These are phyloP conservation scores for Trichophaea hybrida DNA, from an alignment of 2,329 filamentous ascomycete genomes.

Conservation along the genomic window DNA sequence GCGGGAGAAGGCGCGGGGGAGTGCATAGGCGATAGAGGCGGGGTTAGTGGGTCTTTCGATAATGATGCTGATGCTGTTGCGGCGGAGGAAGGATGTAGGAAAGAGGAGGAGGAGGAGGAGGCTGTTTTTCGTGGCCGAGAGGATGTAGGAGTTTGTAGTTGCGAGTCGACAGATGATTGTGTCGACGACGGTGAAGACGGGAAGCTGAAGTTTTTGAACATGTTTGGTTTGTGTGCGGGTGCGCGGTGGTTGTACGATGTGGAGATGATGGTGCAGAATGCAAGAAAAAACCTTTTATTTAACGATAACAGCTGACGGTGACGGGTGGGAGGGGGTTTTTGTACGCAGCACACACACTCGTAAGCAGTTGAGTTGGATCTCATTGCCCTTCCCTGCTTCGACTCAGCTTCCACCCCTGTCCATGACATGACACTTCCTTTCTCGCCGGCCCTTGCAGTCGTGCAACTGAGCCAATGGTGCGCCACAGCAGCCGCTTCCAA, in stretches of 20 bases:
- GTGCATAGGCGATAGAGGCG: constrained; percentile 1
- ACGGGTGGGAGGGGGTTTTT: not conserved
- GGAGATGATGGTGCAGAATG: not conserved
- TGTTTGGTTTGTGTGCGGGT: not conserved
- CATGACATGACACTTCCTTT: too few species aligned
- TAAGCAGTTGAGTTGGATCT: too few species aligned
- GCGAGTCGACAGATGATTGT: not conserved
- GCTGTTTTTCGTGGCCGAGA: not conserved
- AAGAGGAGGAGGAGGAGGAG: too few species aligned
- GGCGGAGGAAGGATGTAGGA: not conserved
- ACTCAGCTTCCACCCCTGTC: too few species aligned
- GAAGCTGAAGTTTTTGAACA: constrained; percentile 5
- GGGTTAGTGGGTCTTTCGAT: not conserved
- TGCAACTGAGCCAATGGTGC: too few species aligned
- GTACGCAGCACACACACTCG: not conserved
- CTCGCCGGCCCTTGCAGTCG: too few species aligned
- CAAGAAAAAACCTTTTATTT: not conserved
- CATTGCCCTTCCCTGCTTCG: too few species aligned
- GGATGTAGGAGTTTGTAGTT: not conserved
- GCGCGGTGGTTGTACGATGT: not conserved
- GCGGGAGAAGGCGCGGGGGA: not conserved
- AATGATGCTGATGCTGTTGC: too few species aligned
- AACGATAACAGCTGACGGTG: not conserved
- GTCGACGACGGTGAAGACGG: not conserved
- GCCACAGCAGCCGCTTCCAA: too few species aligned